These are phyloP conservation scores for Globisporangium nagaii DNA, from an alignment of 352 stramenopile genomes.

Conservation along the genomic window DNA sequence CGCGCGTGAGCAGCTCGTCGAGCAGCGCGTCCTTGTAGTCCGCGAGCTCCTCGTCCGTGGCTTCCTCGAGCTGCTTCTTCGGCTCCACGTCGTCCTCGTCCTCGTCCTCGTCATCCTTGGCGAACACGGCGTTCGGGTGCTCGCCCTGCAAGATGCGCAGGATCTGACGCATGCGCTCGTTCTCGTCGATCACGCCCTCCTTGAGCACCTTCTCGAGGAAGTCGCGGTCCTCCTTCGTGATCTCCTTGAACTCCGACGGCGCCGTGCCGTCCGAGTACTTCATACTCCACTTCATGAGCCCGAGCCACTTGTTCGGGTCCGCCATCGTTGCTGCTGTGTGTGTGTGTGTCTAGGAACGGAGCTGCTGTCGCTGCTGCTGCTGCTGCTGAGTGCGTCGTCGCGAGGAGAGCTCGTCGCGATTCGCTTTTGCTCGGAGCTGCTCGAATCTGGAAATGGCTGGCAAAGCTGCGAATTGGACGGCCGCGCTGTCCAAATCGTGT, in stretches of 20 bases:
- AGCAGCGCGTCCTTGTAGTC: slow-evolving; percentile 79
- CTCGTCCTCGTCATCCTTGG: slow-evolving; percentile 29
- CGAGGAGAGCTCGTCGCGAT: too few species aligned
- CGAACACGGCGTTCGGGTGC: slow-evolving; percentile 66
- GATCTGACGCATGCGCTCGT: slow-evolving; percentile 79
- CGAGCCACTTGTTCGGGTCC: slow-evolving; percentile 85
- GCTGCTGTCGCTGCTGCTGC: too few species aligned
- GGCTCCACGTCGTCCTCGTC: slow-evolving; percentile 19
- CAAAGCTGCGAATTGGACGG: too few species aligned
- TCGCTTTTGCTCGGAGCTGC: too few species aligned
- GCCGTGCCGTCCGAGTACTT: slow-evolving; percentile 79
- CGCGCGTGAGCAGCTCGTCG: slow-evolving; percentile 78
- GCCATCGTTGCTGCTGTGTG: slow-evolving; percentile 18
- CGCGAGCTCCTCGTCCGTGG: slow-evolving; percentile 56
- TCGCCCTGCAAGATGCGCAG: slow-evolving; percentile 77
- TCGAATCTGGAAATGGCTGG: too few species aligned
- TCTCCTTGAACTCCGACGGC: slow-evolving; percentile 53
- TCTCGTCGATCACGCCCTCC: slow-evolving; percentile 82
- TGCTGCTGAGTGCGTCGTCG: not conserved
- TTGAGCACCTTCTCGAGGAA: slow-evolving; percentile 84
- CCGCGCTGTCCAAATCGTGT: too few species aligned
- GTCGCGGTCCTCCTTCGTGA: slow-evolving; percentile 68
- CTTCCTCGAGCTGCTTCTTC: slow-evolving; percentile 26
- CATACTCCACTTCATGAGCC: slow-evolving; percentile 87
- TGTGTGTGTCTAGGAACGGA: slow-evolving; percentile 1